phyloP scores from a whole-genome alignment of 78 protist genomes.

The Guillardia theta region DNA sequence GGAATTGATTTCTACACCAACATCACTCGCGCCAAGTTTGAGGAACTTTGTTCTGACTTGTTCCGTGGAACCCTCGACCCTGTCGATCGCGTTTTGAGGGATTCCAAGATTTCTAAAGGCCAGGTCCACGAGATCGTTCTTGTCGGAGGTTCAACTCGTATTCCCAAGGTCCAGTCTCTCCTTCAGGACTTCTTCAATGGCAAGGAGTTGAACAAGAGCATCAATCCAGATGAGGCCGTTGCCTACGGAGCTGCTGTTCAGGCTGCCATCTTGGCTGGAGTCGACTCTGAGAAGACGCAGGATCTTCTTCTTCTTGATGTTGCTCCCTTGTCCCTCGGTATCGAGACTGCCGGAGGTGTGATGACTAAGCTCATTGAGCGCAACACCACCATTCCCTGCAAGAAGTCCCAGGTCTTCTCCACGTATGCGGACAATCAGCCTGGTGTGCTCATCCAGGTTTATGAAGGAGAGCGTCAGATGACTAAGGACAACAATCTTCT shows the following conservation, averaged over 20 bases:
- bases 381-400: constrained; percentile 97
- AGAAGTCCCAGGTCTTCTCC: constrained; percentile 92
- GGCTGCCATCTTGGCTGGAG: constrained; percentile 93
- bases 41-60: constrained; percentile 89
- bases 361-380: constrained; percentile 96
- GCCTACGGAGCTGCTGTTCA: constrained; percentile 99
- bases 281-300: constrained; percentile 22
- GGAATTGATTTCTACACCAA: constrained; percentile 92
- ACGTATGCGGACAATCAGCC: constrained; percentile 96
- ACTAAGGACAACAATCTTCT: constrained; percentile 84
- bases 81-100: constrained; percentile 84
- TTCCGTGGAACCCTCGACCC: constrained; percentile 90
- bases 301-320: constrained; percentile 93
- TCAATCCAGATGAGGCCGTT: constrained; percentile 99
- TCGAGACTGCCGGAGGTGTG: constrained; percentile 99
- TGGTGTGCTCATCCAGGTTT: constrained; percentile 86
- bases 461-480: constrained; percentile 93
- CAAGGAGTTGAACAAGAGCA: constrained; percentile 83
- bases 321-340: constrained; percentile 97
- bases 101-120: constrained; percentile 79
- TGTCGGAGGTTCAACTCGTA: constrained; percentile 98
- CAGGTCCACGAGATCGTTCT: constrained; percentile 89
- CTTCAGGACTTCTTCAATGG: constrained; percentile 95
- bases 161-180: constrained; percentile 95
- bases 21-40: constrained; percentile 96